Base-by-base conservation (phyloP, 129 eudicot species). In the Rutidosis leptorrhynchoides region DNA sequence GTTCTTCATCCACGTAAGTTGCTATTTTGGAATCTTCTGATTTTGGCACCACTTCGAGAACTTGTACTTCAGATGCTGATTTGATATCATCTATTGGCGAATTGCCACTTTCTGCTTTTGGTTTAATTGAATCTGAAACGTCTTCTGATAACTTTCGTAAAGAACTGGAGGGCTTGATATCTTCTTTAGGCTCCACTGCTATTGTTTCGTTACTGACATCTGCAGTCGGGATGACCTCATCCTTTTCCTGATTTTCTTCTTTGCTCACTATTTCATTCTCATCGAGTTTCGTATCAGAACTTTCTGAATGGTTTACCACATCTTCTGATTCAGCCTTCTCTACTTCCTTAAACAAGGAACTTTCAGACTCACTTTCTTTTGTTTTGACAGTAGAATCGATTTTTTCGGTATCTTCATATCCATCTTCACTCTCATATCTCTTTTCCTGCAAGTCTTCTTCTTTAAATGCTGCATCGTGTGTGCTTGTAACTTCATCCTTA, bases 1-100 rank as follows among this genome's bases (percentile, higher is more conserved):
- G 64, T 70, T 70, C 81, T 55, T 70, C 76, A 64, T 64, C 68
- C 49, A 35, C 67, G 14, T 26, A 20, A 5, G 54, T 65, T 54
- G 22, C 11, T 62, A 64, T 65, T 64, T n/a, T 72, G 54, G 71
- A 57, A 64, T 70, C 76, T 63, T 62, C 72, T 55, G 76, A 53
- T 30, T n/a, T 30, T 26, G 59, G 24, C 46, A 22, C 58, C 58
- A 43, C 68, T 29, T 57, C 66, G 28, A 55, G 75, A 26, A 17
- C 45, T 54, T 69, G 61, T 42, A 28, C 60, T 20, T 76, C 55
- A 30, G 60, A 64, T 58, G 46, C 72, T 43, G 67, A 55, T 71
- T 70, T 65, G 24, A 53, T 49, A 37, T n/a, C n/a, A n/a, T 56
- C 79, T 26, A 16, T 43, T 53, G 46, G 73, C 27, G 65, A 52